Evolutionary conservation across 768 basidiomycete species (phyloP).

Genomic region (Hemileccinum rubropunctum): DNA sequence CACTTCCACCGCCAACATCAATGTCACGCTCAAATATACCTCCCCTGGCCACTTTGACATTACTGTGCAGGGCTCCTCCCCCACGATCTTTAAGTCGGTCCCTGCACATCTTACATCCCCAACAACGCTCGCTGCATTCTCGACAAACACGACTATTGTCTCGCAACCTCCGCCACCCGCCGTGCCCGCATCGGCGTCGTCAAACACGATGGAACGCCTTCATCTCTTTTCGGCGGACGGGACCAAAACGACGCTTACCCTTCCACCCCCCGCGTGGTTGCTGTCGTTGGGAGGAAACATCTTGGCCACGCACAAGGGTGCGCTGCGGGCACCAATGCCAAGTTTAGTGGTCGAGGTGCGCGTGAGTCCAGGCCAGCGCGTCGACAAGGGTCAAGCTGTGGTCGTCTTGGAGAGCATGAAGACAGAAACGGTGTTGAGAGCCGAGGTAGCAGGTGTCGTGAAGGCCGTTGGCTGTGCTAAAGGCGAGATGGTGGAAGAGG

Average conservation of each 20-base stretch:
- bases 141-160: conserved; percentile 64
- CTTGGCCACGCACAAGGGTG: conserved; percentile 54
- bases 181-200: conserved; percentile 51
- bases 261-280: conserved; percentile 73
- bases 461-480: conserved; percentile 71
- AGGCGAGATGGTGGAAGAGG: conserved; percentile 92
- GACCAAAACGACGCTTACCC: conserved; percentile 59
- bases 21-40: conserved; percentile 42
- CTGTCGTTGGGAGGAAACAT: conserved; percentile 62
- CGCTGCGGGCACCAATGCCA: conserved; percentile 86
- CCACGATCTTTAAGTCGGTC: conserved; percentile 46
- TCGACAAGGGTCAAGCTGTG: conserved; percentile 77
- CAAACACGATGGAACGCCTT: conserved; percentile 65
- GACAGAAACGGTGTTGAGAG: conserved; percentile 87
- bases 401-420: conserved; percentile 96
- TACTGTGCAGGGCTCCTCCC: conserved; percentile 35
- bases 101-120: conserved; percentile 54
- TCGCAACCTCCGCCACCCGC: conserved; percentile 59
- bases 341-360: conserved; percentile 87
- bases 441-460: conserved; percentile 66
- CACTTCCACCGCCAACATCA: conserved; percentile 32
- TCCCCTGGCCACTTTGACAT: conserved; percentile 52
- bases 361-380: conserved; percentile 71
- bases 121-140: conserved; percentile 50
- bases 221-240: conserved; percentile 66